phyloP scores from a whole-genome alignment of 2,329 filamentous ascomycete species.

The Botrytis medusae region DNA sequence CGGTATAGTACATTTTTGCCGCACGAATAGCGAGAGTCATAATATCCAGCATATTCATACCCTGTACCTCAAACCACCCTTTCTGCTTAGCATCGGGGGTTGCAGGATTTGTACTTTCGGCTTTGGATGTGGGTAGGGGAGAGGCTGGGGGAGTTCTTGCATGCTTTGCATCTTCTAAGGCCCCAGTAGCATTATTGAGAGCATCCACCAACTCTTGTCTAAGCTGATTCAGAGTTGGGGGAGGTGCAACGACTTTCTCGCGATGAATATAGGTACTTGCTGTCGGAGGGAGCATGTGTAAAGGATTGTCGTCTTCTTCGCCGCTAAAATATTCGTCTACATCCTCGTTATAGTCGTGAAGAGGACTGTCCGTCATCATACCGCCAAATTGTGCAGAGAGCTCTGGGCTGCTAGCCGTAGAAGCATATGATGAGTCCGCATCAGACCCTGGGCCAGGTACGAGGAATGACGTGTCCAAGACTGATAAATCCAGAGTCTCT shows the following conservation, averaged over 20 bases:
- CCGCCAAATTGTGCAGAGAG: conserved; percentile 40
- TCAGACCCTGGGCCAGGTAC: conserved; percentile 50
- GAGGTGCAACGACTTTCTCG: conserved; percentile 76
- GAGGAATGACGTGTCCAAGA: conserved; percentile 48
- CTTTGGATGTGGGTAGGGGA: conserved; percentile 27
- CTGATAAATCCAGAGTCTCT: conserved; percentile 57
- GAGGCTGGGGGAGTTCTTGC: conserved; percentile 34
- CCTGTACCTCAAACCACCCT: conserved; percentile 83
- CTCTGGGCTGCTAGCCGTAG: conserved; percentile 61
- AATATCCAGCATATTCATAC: conserved; percentile 87
- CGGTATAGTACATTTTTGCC: conserved; percentile 94
- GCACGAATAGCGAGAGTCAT: conserved; percentile 94
- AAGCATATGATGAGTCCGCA: conserved; percentile 59
- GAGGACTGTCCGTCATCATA: conserved; percentile 42
- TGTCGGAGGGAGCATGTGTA: conserved; percentile 87
- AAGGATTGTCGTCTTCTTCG: conserved; percentile 61
- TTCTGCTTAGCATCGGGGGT: conserved; percentile 41
- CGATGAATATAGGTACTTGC: conserved; percentile 92
- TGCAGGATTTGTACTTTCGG: conserved; percentile 33
- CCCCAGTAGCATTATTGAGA: conserved; percentile 67
- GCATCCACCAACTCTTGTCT: conserved; percentile 67
- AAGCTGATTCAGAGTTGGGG: conserved; percentile 78
- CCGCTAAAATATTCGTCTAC: conserved; percentile 49
- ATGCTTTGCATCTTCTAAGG: conserved; percentile 59
- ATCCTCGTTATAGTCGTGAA: conserved; percentile 48